phyloP scores from a whole-genome alignment of 495 filamentous ascomycete genomes.

The Aspergillus nanangensis region DNA sequence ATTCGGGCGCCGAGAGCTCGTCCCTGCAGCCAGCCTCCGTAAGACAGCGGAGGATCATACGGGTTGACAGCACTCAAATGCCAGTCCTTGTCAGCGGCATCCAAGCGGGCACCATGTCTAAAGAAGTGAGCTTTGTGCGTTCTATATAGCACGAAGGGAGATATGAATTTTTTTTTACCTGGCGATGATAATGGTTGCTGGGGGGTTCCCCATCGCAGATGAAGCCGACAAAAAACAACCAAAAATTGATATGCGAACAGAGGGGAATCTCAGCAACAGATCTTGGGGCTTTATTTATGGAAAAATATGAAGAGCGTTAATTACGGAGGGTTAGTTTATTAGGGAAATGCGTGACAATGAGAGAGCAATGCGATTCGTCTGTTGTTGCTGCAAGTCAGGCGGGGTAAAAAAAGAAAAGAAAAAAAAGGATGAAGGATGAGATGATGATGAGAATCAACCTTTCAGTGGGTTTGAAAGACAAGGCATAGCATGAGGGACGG shows the following conservation, averaged over 20 bases:
- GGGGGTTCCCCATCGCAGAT: slow-evolving; percentile 49
- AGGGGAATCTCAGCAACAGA: neutral
- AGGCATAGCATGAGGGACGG: too few relatives aligned
- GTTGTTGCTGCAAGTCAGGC: too few relatives aligned
- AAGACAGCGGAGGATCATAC: slow-evolving; percentile 93
- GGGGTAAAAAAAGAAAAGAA: neutral
- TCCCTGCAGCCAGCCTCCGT: slow-evolving; percentile 87
- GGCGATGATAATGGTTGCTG: slow-evolving; percentile 72
- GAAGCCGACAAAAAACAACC: neutral
- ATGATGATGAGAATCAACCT: neutral
- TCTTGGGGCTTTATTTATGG: too few relatives aligned
- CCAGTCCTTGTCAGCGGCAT: slow-evolving; percentile 92
- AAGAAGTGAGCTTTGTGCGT: neutral
- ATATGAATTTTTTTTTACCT: slow-evolving; percentile 68
- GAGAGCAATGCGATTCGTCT: too few relatives aligned
- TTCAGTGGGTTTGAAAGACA: neutral
- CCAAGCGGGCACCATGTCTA: slow-evolving; percentile 88
- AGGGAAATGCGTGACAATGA: too few relatives aligned
- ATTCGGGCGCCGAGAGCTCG: slow-evolving; percentile 77
- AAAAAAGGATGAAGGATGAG: neutral
- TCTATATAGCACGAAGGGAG: too few relatives aligned
- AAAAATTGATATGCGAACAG: neutral
- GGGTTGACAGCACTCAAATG: slow-evolving; percentile 91
- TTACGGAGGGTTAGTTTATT: too few relatives aligned
- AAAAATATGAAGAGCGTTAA: too few relatives aligned